These are phyloP conservation scores for Leptodontidium sp. DNA, from an alignment of 2,329 filamentous ascomycete species.

Conservation along the genomic window DNA sequence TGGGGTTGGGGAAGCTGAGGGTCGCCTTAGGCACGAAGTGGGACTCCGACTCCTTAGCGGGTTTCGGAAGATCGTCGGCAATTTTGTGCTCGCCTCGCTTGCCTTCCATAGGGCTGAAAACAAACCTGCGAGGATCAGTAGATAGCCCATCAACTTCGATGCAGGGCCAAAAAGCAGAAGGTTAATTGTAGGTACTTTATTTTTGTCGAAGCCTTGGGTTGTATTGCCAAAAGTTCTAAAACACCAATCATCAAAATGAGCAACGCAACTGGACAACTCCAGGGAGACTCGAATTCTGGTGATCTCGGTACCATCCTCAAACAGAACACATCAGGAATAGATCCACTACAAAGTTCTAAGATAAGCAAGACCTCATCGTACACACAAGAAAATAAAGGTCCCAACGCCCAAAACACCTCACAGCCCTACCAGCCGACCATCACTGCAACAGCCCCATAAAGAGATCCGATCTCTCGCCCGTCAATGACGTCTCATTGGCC, in stretches of 20 bases:
- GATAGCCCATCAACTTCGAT: too few species aligned
- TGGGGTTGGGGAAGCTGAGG: constrained; percentile 2
- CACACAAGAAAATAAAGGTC: too few species aligned
- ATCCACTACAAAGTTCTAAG: too few species aligned
- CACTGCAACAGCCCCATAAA: not conserved
- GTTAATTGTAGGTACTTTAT: too few species aligned
- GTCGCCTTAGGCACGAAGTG: constrained; percentile 15
- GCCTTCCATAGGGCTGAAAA: not conserved
- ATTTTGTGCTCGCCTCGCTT: not conserved
- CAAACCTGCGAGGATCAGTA: not conserved
- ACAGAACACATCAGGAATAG: too few species aligned
- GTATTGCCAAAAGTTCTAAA: not conserved
- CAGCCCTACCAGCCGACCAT: not conserved
- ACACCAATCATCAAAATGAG: not conserved
- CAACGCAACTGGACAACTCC: not conserved
- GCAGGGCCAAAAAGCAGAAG: too few species aligned
- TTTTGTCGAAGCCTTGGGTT: too few species aligned
- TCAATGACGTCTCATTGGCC: not conserved
- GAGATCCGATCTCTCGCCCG: not conserved
- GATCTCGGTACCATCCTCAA: too few species aligned
- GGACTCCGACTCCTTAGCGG: not conserved
- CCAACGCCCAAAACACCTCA: not conserved
- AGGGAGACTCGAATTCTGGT: too few species aligned
- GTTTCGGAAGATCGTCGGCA: not conserved
- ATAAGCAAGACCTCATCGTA: not conserved